Evolutionary conservation across 768 basidiomycete species (phyloP).

Genomic region (Phaeotremella fagi): DNA sequence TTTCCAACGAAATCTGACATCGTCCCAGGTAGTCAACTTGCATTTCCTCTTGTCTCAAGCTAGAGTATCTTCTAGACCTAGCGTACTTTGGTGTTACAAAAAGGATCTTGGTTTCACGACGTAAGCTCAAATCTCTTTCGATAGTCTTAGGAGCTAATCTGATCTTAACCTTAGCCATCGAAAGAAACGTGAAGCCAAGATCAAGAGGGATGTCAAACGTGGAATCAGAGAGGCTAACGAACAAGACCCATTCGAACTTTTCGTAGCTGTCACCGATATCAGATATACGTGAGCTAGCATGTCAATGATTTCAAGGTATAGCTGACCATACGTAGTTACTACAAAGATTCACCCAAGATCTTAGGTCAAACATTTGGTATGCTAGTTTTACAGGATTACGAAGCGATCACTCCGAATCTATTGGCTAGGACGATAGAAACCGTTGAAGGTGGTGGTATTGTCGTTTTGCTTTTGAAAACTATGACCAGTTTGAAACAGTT

Average conservation of each 20-base stretch:
- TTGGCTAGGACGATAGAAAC: slow-evolving; percentile 97
- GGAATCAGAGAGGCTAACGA: slow-evolving; percentile 92
- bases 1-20: not conserved
- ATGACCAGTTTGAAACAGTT: slow-evolving; percentile 89
- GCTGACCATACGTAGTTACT: slow-evolving; percentile 60
- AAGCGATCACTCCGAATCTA: slow-evolving; percentile 94
- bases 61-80: slow-evolving; percentile 78
- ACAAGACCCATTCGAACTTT: slow-evolving; percentile 95
- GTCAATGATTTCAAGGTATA: not conserved
- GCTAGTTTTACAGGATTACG: slow-evolving; percentile 95
- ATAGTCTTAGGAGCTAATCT: not conserved
- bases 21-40: slow-evolving; percentile 64
- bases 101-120: slow-evolving; percentile 95
- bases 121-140: slow-evolving; percentile 51
- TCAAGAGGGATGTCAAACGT: slow-evolving; percentile 91
- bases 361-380: slow-evolving; percentile 97
- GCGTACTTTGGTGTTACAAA: slow-evolving; percentile 98
- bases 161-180: slow-evolving; percentile 66
- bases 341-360: slow-evolving; percentile 95
- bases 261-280: slow-evolving; percentile 97
- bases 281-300: slow-evolving; percentile 73
- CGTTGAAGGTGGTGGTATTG: slow-evolving; percentile 79
- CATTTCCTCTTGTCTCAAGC: slow-evolving; percentile 93
- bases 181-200: slow-evolving; percentile 93
- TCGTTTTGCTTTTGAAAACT: slow-evolving; percentile 85